Conservation (phyloP, 2,329 filamentous ascomycete species). For the Fulvia fulva region DNA sequence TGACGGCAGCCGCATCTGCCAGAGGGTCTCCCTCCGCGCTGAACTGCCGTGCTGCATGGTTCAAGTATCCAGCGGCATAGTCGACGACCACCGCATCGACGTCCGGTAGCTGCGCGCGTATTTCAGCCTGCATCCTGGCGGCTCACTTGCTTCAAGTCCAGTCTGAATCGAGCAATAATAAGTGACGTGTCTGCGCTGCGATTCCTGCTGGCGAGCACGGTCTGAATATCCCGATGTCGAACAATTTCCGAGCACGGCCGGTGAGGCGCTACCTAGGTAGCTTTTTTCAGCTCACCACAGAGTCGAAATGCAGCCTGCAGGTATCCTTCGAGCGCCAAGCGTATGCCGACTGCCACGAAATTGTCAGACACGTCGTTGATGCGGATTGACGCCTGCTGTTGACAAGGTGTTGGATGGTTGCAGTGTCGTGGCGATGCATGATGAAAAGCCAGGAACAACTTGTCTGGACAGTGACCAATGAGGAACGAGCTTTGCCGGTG, state of each 20-base stretch:
- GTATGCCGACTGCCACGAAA: neutral
- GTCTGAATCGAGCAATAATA: conserved; percentile 4
- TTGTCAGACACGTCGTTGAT: neutral
- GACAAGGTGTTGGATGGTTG: neutral
- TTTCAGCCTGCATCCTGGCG: conserved; percentile 35
- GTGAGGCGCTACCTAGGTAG: neutral
- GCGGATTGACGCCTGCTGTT: neutral
- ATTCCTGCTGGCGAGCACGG: neutral
- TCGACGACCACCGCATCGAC: conserved; percentile 37
- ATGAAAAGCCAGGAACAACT: neutral
- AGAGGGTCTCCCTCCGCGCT: conserved; percentile 74
- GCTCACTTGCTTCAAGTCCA: neutral
- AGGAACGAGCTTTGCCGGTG: neutral
- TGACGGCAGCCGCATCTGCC: conserved; percentile 73
- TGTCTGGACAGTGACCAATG: neutral
- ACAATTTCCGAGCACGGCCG: conserved; percentile 8
- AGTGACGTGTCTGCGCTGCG: conserved; percentile 10
- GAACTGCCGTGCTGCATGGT: conserved; percentile 84
- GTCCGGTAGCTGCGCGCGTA: conserved; percentile 34
- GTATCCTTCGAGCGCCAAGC: neutral
- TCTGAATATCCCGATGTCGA: neutral
- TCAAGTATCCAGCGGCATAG: conserved; percentile 73
- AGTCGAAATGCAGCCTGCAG: neutral
- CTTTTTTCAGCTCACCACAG: neutral
- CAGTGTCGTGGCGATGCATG: neutral